Base-by-base conservation (phyloP, 2,329 filamentous ascomycete genomes). In the Beauveria varroae region DNA sequence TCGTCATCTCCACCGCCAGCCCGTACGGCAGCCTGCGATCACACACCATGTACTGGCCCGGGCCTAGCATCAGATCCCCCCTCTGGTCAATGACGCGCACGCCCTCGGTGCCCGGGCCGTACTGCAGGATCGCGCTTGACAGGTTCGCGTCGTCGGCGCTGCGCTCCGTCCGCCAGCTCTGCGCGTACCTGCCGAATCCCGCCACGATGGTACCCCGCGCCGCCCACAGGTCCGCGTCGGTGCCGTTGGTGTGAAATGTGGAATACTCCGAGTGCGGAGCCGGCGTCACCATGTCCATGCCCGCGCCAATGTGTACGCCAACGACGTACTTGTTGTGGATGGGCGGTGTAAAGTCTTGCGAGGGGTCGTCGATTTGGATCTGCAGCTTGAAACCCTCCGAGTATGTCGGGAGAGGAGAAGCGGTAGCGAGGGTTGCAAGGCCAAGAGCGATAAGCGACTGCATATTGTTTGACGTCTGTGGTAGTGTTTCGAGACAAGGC, bases 21-120 rank as follows among this genome's bases (percentile, higher is more conserved):
- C 58, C 58, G 30, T 55, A 60, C 18, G 50, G 50, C 26, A 55
- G 26, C 26, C 37, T 20, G n/a, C 50, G 12, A 14, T 60, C 58
- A 22, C 58, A 60, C 3, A 60, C 50, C 41, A 60, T 55, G 58
- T 54, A 60, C 41, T 60, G 58, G 8, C 50, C 50, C 1, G 58
- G 58, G 1, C 58, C 58, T 1, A 60, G 58, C 50, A 51, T 49
- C 14, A 54, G 28, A 7, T 41, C 41, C 4, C 58, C 58, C 3
- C 16, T 3, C 28, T 47, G 20, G 9, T 22, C 28, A 6, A 47
- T 47, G 2, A 60, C 51, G 20, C 58, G 26, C 14, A 60, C 58
- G 30, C 58, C 58, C 50, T 54, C 50, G 12, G 58, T 60, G 41
- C 58, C 58, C 7, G 50, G 41, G 26, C 58, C 58, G 22, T 47